These are phyloP conservation scores for Fraxinus dipetala DNA, from an alignment of 305 asterid species.

Conservation along the genomic window DNA sequence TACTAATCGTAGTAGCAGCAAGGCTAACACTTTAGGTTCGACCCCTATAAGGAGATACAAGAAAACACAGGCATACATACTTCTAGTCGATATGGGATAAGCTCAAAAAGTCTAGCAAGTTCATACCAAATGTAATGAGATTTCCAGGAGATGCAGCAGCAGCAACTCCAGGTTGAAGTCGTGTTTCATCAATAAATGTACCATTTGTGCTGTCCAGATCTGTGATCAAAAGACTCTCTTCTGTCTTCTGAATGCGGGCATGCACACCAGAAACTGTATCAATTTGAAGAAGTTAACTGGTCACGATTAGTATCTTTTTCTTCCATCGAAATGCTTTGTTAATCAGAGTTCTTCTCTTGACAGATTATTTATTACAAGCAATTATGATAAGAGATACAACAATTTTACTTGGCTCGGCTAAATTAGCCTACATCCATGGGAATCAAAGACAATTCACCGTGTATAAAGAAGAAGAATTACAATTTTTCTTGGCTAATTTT, in stretches of 20 bases:
- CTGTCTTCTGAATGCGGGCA: conserved; percentile 73
- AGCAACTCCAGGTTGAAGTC: conserved; percentile 69
- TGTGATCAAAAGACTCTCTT: conserved; percentile 55
- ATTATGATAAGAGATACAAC: neutral
- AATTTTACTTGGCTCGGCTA: neutral
- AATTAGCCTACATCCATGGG: neutral
- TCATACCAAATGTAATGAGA: conserved; percentile 64
- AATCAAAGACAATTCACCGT: neutral
- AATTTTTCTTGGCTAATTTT: neutral
- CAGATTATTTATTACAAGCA: neutral
- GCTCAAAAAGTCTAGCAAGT: neutral
- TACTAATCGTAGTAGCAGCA: neutral
- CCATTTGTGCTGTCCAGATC: conserved; percentile 93
- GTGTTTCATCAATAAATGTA: conserved; percentile 67
- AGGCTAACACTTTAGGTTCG: neutral
- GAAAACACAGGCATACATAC: too few species aligned
- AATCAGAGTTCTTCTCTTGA: neutral
- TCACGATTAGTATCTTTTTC: neutral
- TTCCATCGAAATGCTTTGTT: neutral
- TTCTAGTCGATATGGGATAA: neutral
- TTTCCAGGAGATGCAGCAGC: conserved; percentile 66
- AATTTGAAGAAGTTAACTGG: neutral
- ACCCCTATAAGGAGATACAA: neutral
- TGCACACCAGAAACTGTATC: conserved; percentile 66
- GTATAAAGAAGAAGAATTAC: neutral